Conservation (phyloP, 2,329 filamentous ascomycete species). For the Chaetomiaceae sp. region DNA sequence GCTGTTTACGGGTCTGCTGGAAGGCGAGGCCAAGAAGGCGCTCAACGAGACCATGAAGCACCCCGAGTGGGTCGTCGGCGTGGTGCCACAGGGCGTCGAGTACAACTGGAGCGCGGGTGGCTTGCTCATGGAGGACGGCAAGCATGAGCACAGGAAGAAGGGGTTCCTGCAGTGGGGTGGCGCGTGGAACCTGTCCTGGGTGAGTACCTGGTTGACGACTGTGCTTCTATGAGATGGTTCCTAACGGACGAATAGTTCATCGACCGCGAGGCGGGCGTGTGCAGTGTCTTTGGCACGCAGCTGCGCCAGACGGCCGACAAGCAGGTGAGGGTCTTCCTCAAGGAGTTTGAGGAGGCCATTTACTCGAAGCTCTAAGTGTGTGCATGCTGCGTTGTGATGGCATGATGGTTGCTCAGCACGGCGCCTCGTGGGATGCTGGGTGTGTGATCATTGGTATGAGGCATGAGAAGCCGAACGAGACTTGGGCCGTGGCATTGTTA, state of each 20-base stretch:
- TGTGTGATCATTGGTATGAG: no score
- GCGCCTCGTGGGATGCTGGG: no score
- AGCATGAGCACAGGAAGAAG: conserved; percentile 14
- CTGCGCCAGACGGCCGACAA: conserved; percentile 12
- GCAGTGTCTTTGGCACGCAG: conserved; percentile 25
- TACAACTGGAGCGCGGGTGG: conserved; percentile 26
- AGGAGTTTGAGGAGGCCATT: conserved; percentile 20
- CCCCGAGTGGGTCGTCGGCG: conserved; percentile 23
- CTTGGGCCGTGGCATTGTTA: no score
- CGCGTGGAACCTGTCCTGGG: conserved; percentile 24
- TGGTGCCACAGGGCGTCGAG: conserved; percentile 17
- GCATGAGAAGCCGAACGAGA: no score
- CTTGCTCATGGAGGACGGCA: conserved; percentile 18
- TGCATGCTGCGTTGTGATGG: no score
- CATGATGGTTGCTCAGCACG: no score
- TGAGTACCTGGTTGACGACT: conserved; percentile 5
- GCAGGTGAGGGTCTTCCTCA: conserved; percentile 12
- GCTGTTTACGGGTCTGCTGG: conserved; percentile 24
- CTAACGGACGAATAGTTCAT: conserved; percentile 18
- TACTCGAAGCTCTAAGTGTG: conserved; percentile 12
- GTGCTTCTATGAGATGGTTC: not conserved
- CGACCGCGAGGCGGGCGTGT: conserved; percentile 24
- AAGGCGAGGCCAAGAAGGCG: conserved; percentile 6
- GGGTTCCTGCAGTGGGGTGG: conserved; percentile 25
- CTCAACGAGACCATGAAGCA: conserved; percentile 16